Base-by-base conservation (phyloP, 2,329 filamentous ascomycete species). In the Penicillium sp. region DNA sequence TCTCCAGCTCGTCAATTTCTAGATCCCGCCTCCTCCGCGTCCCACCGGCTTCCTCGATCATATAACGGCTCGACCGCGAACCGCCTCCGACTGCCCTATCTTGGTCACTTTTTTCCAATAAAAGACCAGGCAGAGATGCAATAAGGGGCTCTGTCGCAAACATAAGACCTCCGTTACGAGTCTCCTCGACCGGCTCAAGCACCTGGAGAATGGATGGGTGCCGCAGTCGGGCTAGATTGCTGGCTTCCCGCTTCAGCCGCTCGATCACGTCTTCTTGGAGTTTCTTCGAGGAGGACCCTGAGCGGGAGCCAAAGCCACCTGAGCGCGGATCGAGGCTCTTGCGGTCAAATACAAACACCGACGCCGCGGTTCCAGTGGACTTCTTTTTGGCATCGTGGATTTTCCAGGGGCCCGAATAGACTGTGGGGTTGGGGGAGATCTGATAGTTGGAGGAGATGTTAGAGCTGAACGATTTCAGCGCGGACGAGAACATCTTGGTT, bases 371-470 rank as follows among this genome's bases (percentile, higher is more conserved):
- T 52, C 87, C 87, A 0, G 89, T 95, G 19, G 86, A 88, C 70
- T 96, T 97, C 72, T 94, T 94, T 74, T 94, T 97, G 43, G 87
- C 90, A 71, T 96, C 90, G 76, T 91, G 91, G 59, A 98, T 93
- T 72, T 89, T 94, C 93, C 93, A 98, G 43, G 90, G 87, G 13
- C 93, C 93, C 11, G 90, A 87, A 36, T 81, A 81, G 36, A 88
- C 86, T n/a, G 81, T 84, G 8, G 86, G 79, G 44, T 80, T 81
- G 17, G 83, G 76, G 15, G 87, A 84, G 51, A 97, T 76, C 54
- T 85, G 81, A 69, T 98, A 98, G 71, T 95, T 94, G 62, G 85
- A 83, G 44, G 83, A 83, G 70, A 98, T 97, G 70, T 96, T 95
- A 45, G 86, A 91, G 51, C 83, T 84, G 65, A 97, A 91, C 50